Evolutionary conservation across 2,329 filamentous ascomycete species (phyloP).

Genomic region (Fusarium beomiforme): DNA sequence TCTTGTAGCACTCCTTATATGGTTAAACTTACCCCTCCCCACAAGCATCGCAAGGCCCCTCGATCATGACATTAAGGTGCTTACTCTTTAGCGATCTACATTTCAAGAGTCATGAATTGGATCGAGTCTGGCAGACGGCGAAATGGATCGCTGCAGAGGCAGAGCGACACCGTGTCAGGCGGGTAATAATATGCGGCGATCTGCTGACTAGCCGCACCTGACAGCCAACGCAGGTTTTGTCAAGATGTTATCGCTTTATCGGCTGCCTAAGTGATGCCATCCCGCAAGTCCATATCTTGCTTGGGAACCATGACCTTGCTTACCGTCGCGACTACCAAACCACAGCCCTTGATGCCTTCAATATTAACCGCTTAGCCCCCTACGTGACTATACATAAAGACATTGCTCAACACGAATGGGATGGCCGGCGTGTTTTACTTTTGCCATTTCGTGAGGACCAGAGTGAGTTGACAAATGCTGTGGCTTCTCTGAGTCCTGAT

Average conservation of each 20-base stretch:
- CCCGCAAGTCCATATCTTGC: conserved; percentile 31
- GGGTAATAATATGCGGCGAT: conserved; percentile 35
- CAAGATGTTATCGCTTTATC: conserved; percentile 34
- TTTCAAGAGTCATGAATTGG: conserved; percentile 30
- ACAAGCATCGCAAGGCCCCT: too few species aligned
- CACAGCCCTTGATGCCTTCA: conserved; percentile 31
- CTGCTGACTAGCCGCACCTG: conserved; percentile 33
- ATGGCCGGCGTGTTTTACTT: conserved; percentile 29
- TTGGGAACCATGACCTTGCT: conserved; percentile 41
- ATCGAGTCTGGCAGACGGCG: conserved; percentile 29
- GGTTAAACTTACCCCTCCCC: too few species aligned
- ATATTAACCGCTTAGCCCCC: conserved; percentile 25
- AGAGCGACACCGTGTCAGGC: conserved; percentile 9
- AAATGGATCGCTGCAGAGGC: conserved; percentile 35
- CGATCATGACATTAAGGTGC: conserved; percentile 6
- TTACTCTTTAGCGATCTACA: conserved; percentile 37
- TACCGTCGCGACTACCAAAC: conserved; percentile 40
- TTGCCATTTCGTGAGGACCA: conserved; percentile 39
- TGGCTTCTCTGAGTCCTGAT: conserved; percentile 4
- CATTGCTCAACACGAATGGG: conserved; percentile 27
- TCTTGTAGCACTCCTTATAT: too few species aligned
- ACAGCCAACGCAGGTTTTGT: conserved; percentile 32
- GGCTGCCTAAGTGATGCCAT: conserved; percentile 20
- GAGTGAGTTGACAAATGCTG: conserved; percentile 19
- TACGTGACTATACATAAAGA: conserved; percentile 28